A percentile compares a stretch with the other conserved stretches of the same genome.
phyloP scores from a whole-genome alignment of 805 yeast species.

The Kregervanrija fluxuum region DNA sequence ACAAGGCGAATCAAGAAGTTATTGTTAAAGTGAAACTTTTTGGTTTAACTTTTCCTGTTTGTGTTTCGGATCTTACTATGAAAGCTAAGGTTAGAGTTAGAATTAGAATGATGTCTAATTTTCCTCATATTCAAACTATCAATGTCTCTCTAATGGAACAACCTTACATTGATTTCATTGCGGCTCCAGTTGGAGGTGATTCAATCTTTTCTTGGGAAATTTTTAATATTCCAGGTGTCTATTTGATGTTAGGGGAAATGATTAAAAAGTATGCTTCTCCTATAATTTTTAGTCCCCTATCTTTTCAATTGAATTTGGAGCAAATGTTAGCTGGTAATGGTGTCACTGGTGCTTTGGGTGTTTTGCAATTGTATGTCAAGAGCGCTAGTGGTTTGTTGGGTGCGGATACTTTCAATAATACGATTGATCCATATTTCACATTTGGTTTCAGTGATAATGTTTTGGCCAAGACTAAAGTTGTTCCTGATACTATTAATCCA shows the following conservation, averaged over 20 bases:
- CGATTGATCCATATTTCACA: conserved; percentile 84
- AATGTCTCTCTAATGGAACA: conserved; percentile 80
- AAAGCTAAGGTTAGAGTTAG: conserved; percentile 70
- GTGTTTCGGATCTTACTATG: conserved; percentile 75
- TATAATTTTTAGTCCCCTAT: conserved; percentile 79
- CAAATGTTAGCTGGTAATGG: conserved; percentile 83
- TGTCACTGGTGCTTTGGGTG: conserved; percentile 77
- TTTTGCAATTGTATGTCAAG: conserved; percentile 61
- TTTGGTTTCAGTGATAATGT: conserved; percentile 54
- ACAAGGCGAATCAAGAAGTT: conserved; percentile 74
- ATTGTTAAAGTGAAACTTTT: conserved; percentile 75
- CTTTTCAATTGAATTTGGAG: conserved; percentile 88
- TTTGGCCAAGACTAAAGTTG: conserved; percentile 63
- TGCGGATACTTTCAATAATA: conserved; percentile 62
- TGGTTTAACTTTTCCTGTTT: conserved; percentile 74
- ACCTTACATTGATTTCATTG: conserved; percentile 81
- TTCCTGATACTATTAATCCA: conserved; percentile 62
- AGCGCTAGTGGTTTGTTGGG: conserved; percentile 65
- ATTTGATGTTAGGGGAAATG: conserved; percentile 77
- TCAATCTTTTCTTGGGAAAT: conserved; percentile 82
- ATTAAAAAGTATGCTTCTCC: conserved; percentile 84
- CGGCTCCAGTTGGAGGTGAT: conserved; percentile 70
- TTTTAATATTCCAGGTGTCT: conserved; percentile 80
- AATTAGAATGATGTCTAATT: conserved; percentile 80
- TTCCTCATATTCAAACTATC: conserved; percentile 91